Base-by-base conservation (phyloP, 1,139 yeast species). In the Yamadazyma atlantica region DNA sequence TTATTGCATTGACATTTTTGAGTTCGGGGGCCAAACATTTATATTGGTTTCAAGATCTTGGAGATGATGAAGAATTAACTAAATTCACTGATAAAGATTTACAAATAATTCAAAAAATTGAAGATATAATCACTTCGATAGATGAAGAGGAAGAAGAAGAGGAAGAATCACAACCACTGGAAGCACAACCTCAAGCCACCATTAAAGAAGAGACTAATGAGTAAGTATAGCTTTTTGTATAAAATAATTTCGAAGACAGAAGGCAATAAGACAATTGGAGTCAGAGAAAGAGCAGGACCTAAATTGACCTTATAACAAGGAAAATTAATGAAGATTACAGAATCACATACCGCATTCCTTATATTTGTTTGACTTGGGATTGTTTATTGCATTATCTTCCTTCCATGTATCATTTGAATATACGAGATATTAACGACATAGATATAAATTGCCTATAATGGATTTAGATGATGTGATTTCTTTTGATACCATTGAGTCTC, bases 11-110 rank as follows among this genome's bases (percentile, higher is more conserved):
- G 59, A 80, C 85, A 40, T 89, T 89, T 60, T 69, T 78, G 53
- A 81, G 92, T 45, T 85, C 95, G 4, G 94, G 95, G 30, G 89
- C 90, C 41, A 84, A 83, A 58, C 78, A 79, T 54, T 71, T 90
- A 60, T 92, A 83, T 62, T 92, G 98, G 98, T 69, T 92, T 64
- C 98, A 92, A 63, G 89, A 85, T 49, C 71, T 77, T 28, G 83
- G 85, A 32, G 88, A 81, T 50, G 80, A 78, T 43, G 78, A 73
- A 41, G 71, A 73, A 27, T 82, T 79, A 41, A 80, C 76, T 44
- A 74, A 76, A 54, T 74, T 85, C 62, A 81, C 85, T 22, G 75
- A 66, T 25, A 77, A 78, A 51, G 96, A 89, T 58, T 57, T 68
- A 47, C 68, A 68, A 37, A 64, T 84, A 32, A 58, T 73, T 29